Evolutionary conservation across 306 rosid species (phyloP).

Genomic region (Acacia crassicarpa): DNA sequence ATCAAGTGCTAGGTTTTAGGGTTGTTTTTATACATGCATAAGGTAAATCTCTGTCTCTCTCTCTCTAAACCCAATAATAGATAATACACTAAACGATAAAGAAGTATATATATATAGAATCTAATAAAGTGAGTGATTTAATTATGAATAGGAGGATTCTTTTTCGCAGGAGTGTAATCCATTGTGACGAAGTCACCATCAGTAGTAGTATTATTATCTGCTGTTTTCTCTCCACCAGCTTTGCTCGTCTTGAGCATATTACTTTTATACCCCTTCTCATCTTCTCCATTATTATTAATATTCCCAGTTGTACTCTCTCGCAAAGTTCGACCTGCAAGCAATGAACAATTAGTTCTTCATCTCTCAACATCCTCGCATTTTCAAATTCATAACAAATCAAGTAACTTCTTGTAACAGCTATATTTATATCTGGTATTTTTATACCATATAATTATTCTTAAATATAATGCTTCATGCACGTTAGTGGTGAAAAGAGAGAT

Average conservation of each 20-base stretch:
- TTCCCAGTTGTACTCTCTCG: constrained; percentile 18
- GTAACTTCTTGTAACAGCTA: not conserved
- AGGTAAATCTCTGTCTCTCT: not conserved
- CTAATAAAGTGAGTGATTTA: constrained; percentile 20
- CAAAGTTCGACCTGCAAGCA: constrained; percentile 39
- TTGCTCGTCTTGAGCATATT: constrained; percentile 28
- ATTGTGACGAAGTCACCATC: constrained; percentile 49
- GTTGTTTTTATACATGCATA: no score
- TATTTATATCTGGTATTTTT: not conserved
- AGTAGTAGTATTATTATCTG: not conserved
- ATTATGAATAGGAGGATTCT: constrained; percentile 88
- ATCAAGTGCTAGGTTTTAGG: no score
- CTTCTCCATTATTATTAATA: not conserved
- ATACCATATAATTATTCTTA: no score
- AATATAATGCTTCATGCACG: not conserved
- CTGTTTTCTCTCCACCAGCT: constrained; percentile 13
- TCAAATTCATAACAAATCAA: not conserved
- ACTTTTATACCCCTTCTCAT: not conserved
- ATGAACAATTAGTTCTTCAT: not conserved
- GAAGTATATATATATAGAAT: not conserved
- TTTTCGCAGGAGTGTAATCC: constrained; percentile 78
- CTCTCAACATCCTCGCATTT: no score
- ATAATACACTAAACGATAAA: not conserved
- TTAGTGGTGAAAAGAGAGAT: not conserved
- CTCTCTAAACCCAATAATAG: not conserved